Evolutionary conservation across 2,329 filamentous ascomycete genomes (phyloP), one percentile per base, ranked within the genome.

Genomic region (Cryoendolithus antarcticus): DNA sequence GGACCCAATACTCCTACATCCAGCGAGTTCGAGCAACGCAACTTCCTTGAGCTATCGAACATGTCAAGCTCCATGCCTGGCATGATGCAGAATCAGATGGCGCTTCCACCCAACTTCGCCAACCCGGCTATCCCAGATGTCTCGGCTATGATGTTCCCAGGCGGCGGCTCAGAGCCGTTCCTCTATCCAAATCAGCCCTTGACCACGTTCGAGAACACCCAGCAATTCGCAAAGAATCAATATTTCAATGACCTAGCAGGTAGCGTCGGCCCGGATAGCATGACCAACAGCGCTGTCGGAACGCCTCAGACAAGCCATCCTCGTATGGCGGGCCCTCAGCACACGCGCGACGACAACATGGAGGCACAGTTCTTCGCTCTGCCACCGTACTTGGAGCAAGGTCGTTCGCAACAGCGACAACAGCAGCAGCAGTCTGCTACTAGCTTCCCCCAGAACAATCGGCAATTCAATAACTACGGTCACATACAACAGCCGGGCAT

Each of bases 91-190:
- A 34, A 40, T 7, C 21, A 24, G 10, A 41, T 41, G 30, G 36
- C 51, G 2, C 13, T 55, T 19, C 49, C 52, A 3, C 47, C 45
- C 15, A 49, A 53, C 35, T 54, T 58, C 29, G 41, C 44, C 19
- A 66, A 64, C 41, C 61, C 65, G 3, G 63, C 61, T 6, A 64
- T 86, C 10, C 74, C 81, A 47, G 82, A 84, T 54, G 70, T 88
- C 5, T 80, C 80, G 42, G 75, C 78, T 3, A 75, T 88, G 63
- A 86, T 89, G 80, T 89, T 89, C 52, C 79, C 82, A 1, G 80
- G 81, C 0, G 72, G 75, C 28, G 73, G 75, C 31, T 53, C 57
- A 40, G 82, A 89, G 50, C 82, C 83, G 0, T 81, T 89, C 46
- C 80, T 79, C 0, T 91, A 89, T 51, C 82, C 82, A 0, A 85